Evolutionary conservation across 129 eudicot species (phyloP).

Genomic region (Lactuca saligna): DNA sequence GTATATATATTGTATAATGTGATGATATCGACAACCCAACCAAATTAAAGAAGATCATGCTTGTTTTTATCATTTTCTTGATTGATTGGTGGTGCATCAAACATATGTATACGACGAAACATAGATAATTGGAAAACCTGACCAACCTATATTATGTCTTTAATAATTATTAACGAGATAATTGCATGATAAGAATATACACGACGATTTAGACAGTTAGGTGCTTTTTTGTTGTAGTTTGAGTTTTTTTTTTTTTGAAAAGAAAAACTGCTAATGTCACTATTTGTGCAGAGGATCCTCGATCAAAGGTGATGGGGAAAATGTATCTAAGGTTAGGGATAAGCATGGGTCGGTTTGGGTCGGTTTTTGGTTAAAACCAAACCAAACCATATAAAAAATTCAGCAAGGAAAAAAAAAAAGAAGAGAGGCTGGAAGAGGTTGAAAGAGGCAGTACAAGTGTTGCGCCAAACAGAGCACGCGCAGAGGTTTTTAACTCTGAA

Average conservation of each 20-base stretch:
- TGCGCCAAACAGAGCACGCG: too few species aligned
- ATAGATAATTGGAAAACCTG: slow-evolving; percentile 16
- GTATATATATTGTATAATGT: not conserved
- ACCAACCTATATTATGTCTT: slow-evolving; percentile 2
- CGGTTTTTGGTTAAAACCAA: too few species aligned
- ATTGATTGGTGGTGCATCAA: slow-evolving; percentile 29
- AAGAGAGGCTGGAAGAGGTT: too few species aligned
- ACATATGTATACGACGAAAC: slow-evolving; percentile 17
- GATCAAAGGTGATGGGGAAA: not conserved
- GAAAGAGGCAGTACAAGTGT: too few species aligned
- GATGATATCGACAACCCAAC: slow-evolving; percentile 39
- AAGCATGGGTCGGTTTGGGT: too few species aligned
- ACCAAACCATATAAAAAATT: too few species aligned
- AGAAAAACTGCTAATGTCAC: not conserved
- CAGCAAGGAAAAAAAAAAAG: too few species aligned
- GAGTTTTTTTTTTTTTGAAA: too few species aligned
- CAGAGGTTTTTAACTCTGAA: too few species aligned
- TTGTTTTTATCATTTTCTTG: slow-evolving; percentile 10
- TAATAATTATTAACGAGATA: not conserved
- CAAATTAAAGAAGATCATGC: slow-evolving; percentile 22
- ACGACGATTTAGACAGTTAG: not conserved
- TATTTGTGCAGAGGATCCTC: not conserved
- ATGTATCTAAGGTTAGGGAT: too few species aligned
- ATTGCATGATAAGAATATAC: not conserved
- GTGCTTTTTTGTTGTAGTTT: too few species aligned